Evolutionary conservation across 805 yeast genomes (phyloP), one percentile per base, ranked within the genome.

Genomic region (Starmerella apis): DNA sequence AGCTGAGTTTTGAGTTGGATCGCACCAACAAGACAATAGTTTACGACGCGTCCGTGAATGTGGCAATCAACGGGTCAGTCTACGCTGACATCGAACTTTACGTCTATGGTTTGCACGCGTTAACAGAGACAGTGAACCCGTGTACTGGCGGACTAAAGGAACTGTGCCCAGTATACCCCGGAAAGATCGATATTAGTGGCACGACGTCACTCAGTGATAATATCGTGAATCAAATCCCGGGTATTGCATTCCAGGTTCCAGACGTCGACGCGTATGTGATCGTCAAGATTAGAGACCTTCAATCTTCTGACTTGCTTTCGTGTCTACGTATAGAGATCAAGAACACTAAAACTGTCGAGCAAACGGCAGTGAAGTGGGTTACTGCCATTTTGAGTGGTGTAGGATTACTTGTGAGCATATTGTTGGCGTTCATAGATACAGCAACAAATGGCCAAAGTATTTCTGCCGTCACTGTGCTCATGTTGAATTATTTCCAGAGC

Each of bases 311-410:
- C 7, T 71, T 28, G 50, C 61, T 82, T 49, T 86, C 87, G 33
- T 86, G 95, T 64, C 71, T 86, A 50, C 90, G 83, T 62, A 79
- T 86, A 16, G 75, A 75, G 52, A 79, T 86, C 62, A 61, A 80
- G 19, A 86, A 86, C 63, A 86, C 88, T 32, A 83, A 80, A 60
- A 80, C 94, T 2, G 90, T 86, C 19, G 69, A 83, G 39, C 95
- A 86, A 62, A 71, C 76, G 2, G 84, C 84, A 57, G 87, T 82
- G 51, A 83, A 84, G 67, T 88, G 96, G 96, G 94, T 86, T 36
- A 86, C 95, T 18, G 96, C 96, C 1, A 81, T 82, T 19, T 72
- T 87, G 59, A 86, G 94, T 1, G 96, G 96, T 55, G 65, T 85
- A 27, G 95, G 96, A n/a, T 67, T 88, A 52, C 68, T 87, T 41